phyloP scores from a whole-genome alignment of 805 yeast genomes.

The Saccharomyces kudriavzevii region DNA sequence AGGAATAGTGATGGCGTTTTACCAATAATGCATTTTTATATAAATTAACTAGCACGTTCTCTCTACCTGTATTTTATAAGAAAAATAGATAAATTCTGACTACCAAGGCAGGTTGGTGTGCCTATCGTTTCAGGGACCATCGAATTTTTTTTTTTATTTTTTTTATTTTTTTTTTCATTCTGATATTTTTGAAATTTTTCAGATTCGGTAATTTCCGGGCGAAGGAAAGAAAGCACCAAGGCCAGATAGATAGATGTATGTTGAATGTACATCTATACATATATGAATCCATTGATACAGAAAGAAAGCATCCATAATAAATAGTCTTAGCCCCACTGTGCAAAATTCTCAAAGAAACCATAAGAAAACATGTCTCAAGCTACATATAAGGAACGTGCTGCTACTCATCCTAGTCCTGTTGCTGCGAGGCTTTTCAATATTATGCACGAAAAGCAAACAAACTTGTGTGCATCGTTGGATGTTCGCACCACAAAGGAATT shows the following conservation, averaged over 20 bases:
- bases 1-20: background rate
- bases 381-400: conserved; percentile 64
- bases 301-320: background rate
- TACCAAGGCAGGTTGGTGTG: background rate
- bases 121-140: background rate
- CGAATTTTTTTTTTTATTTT: background rate
- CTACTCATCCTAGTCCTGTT: conserved; percentile 62
- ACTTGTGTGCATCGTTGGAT: conserved; percentile 91
- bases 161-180: background rate
- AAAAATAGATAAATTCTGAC: background rate
- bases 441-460: conserved; percentile 75
- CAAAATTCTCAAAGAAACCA: background rate
- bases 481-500: conserved; percentile 75
- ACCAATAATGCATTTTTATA: background rate
- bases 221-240: background rate
- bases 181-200: background rate
- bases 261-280: background rate
- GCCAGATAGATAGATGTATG: no score
- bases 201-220: background rate
- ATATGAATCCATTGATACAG: no score
- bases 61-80: background rate
- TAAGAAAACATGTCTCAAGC: conserved; percentile 19
- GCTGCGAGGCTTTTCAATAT: conserved; percentile 65
- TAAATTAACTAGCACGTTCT: background rate
- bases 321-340: background rate